Base-by-base conservation (phyloP, 345 rosid genomes). In the Melaleuca quinquenervia region DNA sequence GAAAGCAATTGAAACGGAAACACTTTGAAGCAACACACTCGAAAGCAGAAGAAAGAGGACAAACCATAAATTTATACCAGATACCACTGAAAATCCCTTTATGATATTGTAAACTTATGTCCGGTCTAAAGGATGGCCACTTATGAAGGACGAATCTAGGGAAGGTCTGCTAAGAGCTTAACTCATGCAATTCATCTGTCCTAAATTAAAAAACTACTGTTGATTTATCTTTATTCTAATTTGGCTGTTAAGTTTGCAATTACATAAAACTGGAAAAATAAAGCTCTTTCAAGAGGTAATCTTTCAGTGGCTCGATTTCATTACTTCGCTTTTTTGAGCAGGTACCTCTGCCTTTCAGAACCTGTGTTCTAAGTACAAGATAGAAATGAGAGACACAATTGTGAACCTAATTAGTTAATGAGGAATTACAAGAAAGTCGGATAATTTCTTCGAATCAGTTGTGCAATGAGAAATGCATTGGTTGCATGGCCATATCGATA, bases 391-490 rank as follows among this genome's bases (percentile, higher is more conserved):
- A 70, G 45, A 32, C 78, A 8, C 41, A 13, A 62, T 29, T 62
- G 21, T 15, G 75, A 62, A 62, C 75, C 75, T 62, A 62, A 29
- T 29, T 62, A 29, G 44, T 29, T 29, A 58, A 58, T 58, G n/a
- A 15, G 44, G 75, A 29, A 29, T 62, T 62, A 26, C 56, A 76
- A 41, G 45, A 64, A 51, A 54, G 15, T 54, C 52, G 12, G 54
- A 50, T 15, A 48, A 89, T 89, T 89, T 86, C 88, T 85, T 16
- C 82, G 62, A 84, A 87, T 89, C 86, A 87, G 84, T 70, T 85
- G 90, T 85, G 88, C 86, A 89, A 84, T 88, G 74, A 84, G 88
- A 84, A 88, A 56, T 1, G 89, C 91, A 82, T 85, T 87, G 27
- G 86, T 52, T 16, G 58, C 8, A 14, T 22, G 18, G 29, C 18